Evolutionary conservation across 2,329 filamentous ascomycete species (phyloP), one percentile per base, ranked within the genome.

Genomic region (Colletotrichum tanaceti): DNA sequence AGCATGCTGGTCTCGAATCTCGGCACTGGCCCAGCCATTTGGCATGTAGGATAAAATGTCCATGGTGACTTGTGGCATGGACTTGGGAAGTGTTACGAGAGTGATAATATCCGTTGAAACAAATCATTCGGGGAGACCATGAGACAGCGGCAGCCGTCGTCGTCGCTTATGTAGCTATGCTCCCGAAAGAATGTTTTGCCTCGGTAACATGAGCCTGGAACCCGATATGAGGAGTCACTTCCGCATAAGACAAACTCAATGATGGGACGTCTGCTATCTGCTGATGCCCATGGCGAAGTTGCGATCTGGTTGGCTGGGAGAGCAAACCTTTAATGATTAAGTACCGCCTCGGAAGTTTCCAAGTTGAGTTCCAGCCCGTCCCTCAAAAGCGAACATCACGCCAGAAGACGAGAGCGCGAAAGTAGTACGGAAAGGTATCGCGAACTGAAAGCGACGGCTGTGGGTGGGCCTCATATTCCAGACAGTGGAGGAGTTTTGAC

Each of bases 21-120:
- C 10, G 3, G 38, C 11, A 2, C 18, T 38, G 2, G 50, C 32
- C 50, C 50, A 39, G 50, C 32, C 35, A 22, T 11, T 22, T 39
- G 50, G 50, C 22, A 22, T 14, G 10, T 53, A 39, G n/a, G 3
- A 22, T 2, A 9, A 1, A 14, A 2, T 6, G 22, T 6, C 5
- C 50, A 53, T 53, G 9, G 6, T 10, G 18, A 11, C 3, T 11
- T 39, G n/a, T 53, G n/a, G 16, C 4, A 11, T 53, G 13, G 11
- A 16, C 13, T 14, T 32, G 9, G 10, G 1, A 7, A 20, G 22
- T 28, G 5, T 22, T 20, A 9, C 3, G 11, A 28, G 4, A 22
- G 7, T 5, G 13, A 16, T 16, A 14, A n/a, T n/a, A n/a, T 3
- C 0, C 5, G 2, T 9, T 4, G 5, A 16, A n/a, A 13, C 3